Evolutionary conservation across 2,329 filamentous ascomycete genomes (phyloP), one percentile per base, ranked within the genome.

Genomic region (Trichoderma afroharzianum): DNA sequence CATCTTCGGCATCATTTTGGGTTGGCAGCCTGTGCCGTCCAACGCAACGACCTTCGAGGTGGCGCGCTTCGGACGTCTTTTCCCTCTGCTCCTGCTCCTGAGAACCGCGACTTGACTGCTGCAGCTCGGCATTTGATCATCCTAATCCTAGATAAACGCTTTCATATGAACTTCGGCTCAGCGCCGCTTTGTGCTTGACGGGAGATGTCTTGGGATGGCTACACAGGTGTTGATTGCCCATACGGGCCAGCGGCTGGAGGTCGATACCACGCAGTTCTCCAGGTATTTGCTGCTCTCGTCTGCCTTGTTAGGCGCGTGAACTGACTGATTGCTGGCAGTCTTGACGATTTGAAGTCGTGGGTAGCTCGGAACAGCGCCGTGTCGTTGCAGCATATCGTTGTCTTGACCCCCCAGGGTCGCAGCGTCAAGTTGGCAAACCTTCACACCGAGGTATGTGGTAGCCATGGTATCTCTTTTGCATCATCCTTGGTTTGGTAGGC

Each of bases 171-270:
- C 59, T 8, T 57, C 74, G 71, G 76, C 76, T 68, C 73, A 74
- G 75, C 74, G 75, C 78, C 75, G 77, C 75, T 75, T 75, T 70
- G 63, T 74, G 75, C 76, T 76, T 72, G 72, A 77, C 76, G 78
- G 80, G 83, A 83, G 79, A 87, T 87, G 85, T 84, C 84, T 85
- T 83, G 88, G 86, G 83, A 97, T 97, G 94, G 92, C 93, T 85
- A 89, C 95, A 81, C 90, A 93, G 85, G 91, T 97, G 83, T 93
- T 94, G 86, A 91, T 97, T 80, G 94, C 94, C 87, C 95, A 97
- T 85, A 94, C 93, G 83, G 95, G 95, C 86, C 91, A 94, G 86
- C 91, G 92, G 83, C 88, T 97, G 80, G 87, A 91, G 81, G 88
- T 93, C 81, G 93, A 97, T 83, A 89, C 91, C 76, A 87, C 90